Conservation (phyloP, 129 eudicot species). For the Tagetes erecta region DNA sequence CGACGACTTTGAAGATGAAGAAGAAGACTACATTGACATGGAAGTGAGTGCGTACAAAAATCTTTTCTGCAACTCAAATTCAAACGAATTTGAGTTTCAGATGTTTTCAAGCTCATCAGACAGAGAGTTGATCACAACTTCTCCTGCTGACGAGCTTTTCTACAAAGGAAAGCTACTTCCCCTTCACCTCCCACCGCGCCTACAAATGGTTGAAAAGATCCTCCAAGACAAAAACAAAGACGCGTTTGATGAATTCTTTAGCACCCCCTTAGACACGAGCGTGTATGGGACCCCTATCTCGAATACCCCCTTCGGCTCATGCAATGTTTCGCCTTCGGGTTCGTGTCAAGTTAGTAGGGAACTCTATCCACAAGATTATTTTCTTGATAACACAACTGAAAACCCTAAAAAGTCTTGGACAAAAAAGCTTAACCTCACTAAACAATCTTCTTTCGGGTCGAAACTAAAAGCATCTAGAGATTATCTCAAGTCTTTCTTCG, state of each 20-base stretch:
- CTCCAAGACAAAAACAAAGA: constrained; percentile 46
- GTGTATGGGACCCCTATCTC: constrained; percentile 43
- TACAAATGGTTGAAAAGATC: constrained; percentile 73
- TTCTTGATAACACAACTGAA: constrained; percentile 36
- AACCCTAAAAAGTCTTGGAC: constrained; percentile 68
- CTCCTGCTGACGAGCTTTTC: constrained; percentile 94
- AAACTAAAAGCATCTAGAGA: constrained; percentile 64
- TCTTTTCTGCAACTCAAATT: constrained; percentile 38
- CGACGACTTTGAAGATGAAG: constrained; percentile 23
- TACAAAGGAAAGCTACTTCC: constrained; percentile 96
- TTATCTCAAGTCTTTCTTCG: constrained; percentile 69
- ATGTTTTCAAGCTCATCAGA: constrained; percentile 73
- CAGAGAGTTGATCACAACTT: constrained; percentile 57
- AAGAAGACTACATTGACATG: constrained; percentile 86
- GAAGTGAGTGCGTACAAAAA: constrained; percentile 51
- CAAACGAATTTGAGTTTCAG: constrained; percentile 76
- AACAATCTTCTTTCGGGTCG: constrained; percentile 53
- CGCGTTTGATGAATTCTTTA: constrained; percentile 47
- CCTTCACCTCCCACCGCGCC: constrained; percentile 77
- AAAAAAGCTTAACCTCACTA: constrained; percentile 55
- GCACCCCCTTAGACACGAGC: constrained; percentile 58
- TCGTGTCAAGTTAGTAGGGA: constrained; percentile 85
- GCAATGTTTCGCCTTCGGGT: constrained; percentile 68
- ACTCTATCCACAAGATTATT: constrained; percentile 66
- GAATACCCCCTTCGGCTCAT: constrained; percentile 77